Evolutionary conservation across 2,329 filamentous ascomycete genomes (phyloP), one percentile per base, ranked within the genome.

Genomic region (Colletotrichum cuscutae): DNA sequence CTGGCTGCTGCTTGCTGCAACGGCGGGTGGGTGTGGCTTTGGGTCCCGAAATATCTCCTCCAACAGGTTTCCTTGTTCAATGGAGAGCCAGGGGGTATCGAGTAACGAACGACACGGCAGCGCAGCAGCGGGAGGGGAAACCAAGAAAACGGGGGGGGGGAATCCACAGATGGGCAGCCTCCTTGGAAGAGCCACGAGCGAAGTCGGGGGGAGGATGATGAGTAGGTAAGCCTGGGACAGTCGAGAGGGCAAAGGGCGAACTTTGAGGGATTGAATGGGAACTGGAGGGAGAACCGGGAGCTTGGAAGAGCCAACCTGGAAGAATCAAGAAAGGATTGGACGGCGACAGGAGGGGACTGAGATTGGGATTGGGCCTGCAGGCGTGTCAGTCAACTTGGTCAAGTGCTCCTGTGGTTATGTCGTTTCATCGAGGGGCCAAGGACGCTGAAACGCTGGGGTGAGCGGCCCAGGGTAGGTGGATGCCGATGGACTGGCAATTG

Each of bases 371-470:
- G 72, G 72, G 69, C 61, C 69, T 72, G 72, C 62, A 70, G 66
- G 56, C 60, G 68, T 61, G 69, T 52, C 35, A 42, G 35, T 42
- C 35, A 42, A 42, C 5, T 42, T 15, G 35, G 35, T 42, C 64
- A 57, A 72, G 32, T 74, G 64, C 69, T 72, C 60, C 49, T 68
- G 61, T 68, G 49, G 26, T 53, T 46, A 52, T 74, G 53, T 65
- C 65, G 72, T 74, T 74, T 74, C 72, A 74, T 74, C 69, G 56
- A 74, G 69, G 68, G 64, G 69, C 69, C 56, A 61, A 74, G 65
- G 60, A 52, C 53, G 64, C 68, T 72, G 72, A 74, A 74, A 74
- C 72, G 65, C 64, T 72, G 69, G 59, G 63, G 64, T 60, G 65
- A 56, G 65, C 59, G 60, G 65, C 28, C 60, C 69, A 59, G 72